Evolutionary conservation across 257 asterid species (phyloP).

Genomic region (Ligustrum vulgare): DNA sequence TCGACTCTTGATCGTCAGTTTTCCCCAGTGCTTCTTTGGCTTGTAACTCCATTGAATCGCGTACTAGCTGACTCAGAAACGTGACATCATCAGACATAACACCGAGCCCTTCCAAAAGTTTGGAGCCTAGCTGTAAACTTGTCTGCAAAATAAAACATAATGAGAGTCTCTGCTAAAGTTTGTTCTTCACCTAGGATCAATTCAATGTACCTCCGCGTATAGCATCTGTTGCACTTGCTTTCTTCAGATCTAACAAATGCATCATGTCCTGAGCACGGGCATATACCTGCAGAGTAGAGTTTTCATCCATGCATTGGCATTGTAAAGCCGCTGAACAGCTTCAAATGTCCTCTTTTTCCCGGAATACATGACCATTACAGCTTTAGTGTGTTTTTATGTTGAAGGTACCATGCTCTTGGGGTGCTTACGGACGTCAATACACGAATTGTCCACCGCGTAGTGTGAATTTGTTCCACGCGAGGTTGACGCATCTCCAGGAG

Average conservation of each 20-base stretch:
- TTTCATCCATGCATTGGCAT: conserved; percentile 15
- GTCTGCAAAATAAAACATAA: conserved; percentile 47
- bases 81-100: conserved; percentile 93
- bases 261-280: conserved; percentile 90
- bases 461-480: no score
- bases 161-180: conserved; percentile 23
- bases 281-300: conserved; percentile 55
- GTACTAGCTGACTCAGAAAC: conserved; percentile 67
- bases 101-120: conserved; percentile 84
- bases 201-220: conserved; percentile 73
- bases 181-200: conserved; percentile 12
- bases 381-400: no score
- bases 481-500: no score
- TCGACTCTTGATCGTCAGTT: conserved; percentile 49
- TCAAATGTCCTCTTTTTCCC: conserved; percentile 66
- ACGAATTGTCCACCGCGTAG: no score
- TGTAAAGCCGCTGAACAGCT: conserved; percentile 75
- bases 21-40: conserved; percentile 70
- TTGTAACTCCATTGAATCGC: conserved; percentile 92
- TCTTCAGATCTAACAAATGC: conserved; percentile 85
- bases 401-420: no score
- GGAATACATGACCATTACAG: conserved; percentile 92
- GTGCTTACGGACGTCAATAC: no score
- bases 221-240: conserved; percentile 95
- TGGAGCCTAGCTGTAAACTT: conserved; percentile 96